phyloP scores from a whole-genome alignment of 805 yeast genomes.

The Pichia paraexigua region DNA sequence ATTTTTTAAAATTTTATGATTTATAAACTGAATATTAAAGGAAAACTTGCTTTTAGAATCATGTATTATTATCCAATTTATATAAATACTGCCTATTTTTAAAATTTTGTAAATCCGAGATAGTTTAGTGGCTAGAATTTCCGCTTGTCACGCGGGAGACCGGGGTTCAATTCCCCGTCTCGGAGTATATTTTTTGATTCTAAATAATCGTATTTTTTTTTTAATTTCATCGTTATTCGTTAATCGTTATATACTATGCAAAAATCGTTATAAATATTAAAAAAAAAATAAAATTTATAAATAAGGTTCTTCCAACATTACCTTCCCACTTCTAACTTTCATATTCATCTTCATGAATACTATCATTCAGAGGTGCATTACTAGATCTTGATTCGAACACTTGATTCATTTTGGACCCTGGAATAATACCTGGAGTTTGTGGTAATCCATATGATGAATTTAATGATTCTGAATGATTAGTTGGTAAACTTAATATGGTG shows the following conservation, averaged over 20 bases:
- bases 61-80: no score
- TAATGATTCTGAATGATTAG: not conserved
- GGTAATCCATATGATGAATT: conserved; percentile 3
- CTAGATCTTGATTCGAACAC: conserved; percentile 5
- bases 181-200: conserved; percentile 22
- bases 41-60: no score
- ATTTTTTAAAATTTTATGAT: no score
- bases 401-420: conserved; percentile 10
- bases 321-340: not conserved
- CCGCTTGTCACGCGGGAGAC: conserved; percentile 39
- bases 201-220: not conserved
- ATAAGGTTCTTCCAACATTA: no score
- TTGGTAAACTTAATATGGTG: not conserved
- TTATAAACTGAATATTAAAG: no score
- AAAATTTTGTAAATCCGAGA: conserved; percentile 24
- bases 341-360: not conserved
- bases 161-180: conserved; percentile 38
- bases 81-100: no score
- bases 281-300: not conserved
- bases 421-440: conserved; percentile 15
- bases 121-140: conserved; percentile 36
- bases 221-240: not conserved
- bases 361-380: not conserved
- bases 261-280: not conserved
- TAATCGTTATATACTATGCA: no score